These are phyloP conservation scores for Leccinum ochraceum DNA, from an alignment of 768 basidiomycete species.

Conservation along the genomic window DNA sequence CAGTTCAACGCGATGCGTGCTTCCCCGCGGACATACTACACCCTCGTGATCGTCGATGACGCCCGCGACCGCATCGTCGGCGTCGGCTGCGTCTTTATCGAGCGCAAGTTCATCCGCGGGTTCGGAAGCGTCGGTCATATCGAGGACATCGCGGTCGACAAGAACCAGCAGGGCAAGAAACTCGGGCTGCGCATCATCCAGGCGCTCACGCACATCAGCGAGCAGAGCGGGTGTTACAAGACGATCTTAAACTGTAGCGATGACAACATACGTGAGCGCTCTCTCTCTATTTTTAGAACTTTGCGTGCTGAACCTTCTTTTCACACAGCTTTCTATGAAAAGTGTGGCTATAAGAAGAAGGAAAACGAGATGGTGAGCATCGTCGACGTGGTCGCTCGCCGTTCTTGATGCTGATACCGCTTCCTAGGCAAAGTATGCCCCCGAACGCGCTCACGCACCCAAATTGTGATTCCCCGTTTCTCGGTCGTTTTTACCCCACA, in stretches of 20 bases:
- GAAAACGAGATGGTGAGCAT: constrained; percentile 86
- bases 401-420: constrained; percentile 9
- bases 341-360: constrained; percentile 91
- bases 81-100: constrained; percentile 82
- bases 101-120: constrained; percentile 90
- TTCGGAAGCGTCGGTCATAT: constrained; percentile 93
- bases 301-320: constrained; percentile 12
- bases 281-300: neutral
- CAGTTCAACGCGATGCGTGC: constrained; percentile 65
- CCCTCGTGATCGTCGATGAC: constrained; percentile 80
- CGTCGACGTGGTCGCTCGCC: neutral
- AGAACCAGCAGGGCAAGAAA: constrained; percentile 86
- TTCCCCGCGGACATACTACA: constrained; percentile 71
- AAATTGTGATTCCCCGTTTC: constrained; percentile 17
- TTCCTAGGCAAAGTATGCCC: constrained; percentile 59
- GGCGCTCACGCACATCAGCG: constrained; percentile 81
- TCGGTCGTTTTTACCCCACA: neutral
- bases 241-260: constrained; percentile 95
- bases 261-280: constrained; percentile 81
- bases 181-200: constrained; percentile 87
- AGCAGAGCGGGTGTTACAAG: constrained; percentile 87
- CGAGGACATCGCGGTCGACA: constrained; percentile 95
- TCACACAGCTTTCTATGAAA: constrained; percentile 87
- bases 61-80: constrained; percentile 78
- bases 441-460: constrained; percentile 32